These are phyloP conservation scores for Nemania sp. DNA, from an alignment of 2,329 filamentous ascomycete genomes.

Conservation along the genomic window DNA sequence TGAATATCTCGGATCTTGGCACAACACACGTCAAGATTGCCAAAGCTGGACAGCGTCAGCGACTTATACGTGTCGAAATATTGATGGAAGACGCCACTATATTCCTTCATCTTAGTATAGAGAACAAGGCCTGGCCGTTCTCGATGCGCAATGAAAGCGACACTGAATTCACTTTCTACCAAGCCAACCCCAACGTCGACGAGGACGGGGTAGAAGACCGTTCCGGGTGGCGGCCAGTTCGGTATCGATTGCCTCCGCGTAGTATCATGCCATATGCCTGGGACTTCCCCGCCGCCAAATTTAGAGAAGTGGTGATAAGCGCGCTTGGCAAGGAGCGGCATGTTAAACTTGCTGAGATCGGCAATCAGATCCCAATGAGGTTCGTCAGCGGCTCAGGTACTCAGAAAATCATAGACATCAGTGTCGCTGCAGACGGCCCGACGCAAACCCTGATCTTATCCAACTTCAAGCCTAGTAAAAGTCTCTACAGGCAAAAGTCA, in stretches of 20 bases:
- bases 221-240: conserved; percentile 90
- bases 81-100: conserved; percentile 94
- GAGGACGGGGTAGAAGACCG: conserved; percentile 87
- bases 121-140: conserved; percentile 97
- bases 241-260: conserved; percentile 89
- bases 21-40: conserved; percentile 94
- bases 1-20: conserved; percentile 96
- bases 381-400: conserved; percentile 75
- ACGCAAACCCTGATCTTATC: conserved; percentile 94
- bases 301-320: conserved; percentile 89
- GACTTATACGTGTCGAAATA: conserved; percentile 86
- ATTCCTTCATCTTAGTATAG: conserved; percentile 89
- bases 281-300: conserved; percentile 98
- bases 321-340: conserved; percentile 86
- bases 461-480: conserved; percentile 93
- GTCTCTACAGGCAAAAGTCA: conserved; percentile 78
- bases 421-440: conserved; percentile 93
- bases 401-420: conserved; percentile 94
- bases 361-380: conserved; percentile 95
- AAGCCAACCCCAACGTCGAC: conserved; percentile 91
- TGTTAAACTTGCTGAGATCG: conserved; percentile 95
- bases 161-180: conserved; percentile 95
- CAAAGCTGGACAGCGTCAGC: conserved; percentile 88
- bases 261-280: conserved; percentile 99
- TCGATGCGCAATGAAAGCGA: conserved; percentile 99